Conservation (phyloP, 768 basidiomycete genomes). For the Dendrothele bispora region DNA sequence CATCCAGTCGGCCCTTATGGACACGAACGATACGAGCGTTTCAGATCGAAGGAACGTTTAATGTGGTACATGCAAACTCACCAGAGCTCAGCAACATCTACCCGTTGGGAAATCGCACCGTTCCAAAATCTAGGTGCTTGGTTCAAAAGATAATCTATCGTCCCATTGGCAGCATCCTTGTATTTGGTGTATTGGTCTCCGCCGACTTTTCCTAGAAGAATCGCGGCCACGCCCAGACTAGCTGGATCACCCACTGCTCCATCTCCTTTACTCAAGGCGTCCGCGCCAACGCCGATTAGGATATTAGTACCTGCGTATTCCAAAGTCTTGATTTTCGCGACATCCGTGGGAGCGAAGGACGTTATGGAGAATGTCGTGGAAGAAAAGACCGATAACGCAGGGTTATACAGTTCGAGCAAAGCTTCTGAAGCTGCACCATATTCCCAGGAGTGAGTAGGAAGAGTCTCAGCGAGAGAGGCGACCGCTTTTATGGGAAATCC, state of each 20-base stretch:
- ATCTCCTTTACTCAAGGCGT: slow-evolving; percentile 37
- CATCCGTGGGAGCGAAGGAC: slow-evolving; percentile 8
- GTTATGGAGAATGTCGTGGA: slow-evolving; percentile 24
- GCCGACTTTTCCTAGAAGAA: slow-evolving; percentile 38
- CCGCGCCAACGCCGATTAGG: slow-evolving; percentile 17
- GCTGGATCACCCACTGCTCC: slow-evolving; percentile 60
- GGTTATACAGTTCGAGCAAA: slow-evolving; percentile 42
- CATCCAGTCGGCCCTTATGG: slow-evolving; percentile 55
- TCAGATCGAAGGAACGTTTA: neutral
- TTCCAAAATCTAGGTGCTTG: slow-evolving; percentile 39
- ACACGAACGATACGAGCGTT: no score
- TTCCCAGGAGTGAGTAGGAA: slow-evolving; percentile 50
- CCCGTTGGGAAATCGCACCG: slow-evolving; percentile 56
- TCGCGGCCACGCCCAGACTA: slow-evolving; percentile 44
- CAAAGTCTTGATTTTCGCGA: slow-evolving; percentile 18
- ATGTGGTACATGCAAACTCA: slow-evolving; percentile 10
- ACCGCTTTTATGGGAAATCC: slow-evolving; percentile 38
- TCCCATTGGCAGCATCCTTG: slow-evolving; percentile 35
- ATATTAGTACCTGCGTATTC: slow-evolving; percentile 20
- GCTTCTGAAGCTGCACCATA: slow-evolving; percentile 42
- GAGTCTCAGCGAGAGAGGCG: slow-evolving; percentile 26
- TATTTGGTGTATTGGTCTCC: no score
- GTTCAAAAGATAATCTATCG: slow-evolving; percentile 43
- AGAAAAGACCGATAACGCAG: slow-evolving; percentile 27
- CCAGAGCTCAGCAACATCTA: slow-evolving; percentile 51